These are phyloP conservation scores for Phaffomyces thermotolerans DNA, from an alignment of 805 yeast species.

Conservation along the genomic window DNA sequence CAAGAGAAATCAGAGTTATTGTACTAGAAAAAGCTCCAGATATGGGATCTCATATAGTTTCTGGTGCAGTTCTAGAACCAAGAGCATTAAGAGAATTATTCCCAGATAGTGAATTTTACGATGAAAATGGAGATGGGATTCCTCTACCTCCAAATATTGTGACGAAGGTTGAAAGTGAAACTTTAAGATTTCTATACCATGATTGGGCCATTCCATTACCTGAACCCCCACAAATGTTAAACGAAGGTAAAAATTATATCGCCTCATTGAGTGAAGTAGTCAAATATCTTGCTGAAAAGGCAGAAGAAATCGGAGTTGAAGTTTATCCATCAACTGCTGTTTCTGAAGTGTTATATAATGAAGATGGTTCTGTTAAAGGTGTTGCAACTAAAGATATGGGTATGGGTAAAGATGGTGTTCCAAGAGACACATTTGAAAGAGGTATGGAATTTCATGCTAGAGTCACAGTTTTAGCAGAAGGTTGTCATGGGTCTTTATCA, in stretches of 20 bases:
- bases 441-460: constrained; percentile 97
- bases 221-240: constrained; percentile 87
- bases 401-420: constrained; percentile 61
- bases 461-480: constrained; percentile 87
- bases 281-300: constrained; percentile 75
- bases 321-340: constrained; percentile 88
- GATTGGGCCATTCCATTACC: constrained; percentile 66
- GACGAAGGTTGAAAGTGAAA: constrained; percentile 69
- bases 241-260: constrained; percentile 75
- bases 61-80: constrained; percentile 95
- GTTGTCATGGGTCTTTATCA: constrained; percentile 94
- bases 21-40: constrained; percentile 90
- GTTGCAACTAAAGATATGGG: constrained; percentile 96
- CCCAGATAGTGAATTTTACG: constrained; percentile 53
- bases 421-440: constrained; percentile 80
- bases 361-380: constrained; percentile 64
- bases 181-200: constrained; percentile 61
- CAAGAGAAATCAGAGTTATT: constrained; percentile 74
- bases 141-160: constrained; percentile 72
- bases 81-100: constrained; percentile 77
- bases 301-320: constrained; percentile 92
- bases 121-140: constrained; percentile 48
- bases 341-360: constrained; percentile 61
- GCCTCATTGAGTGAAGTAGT: constrained; percentile 79
- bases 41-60: constrained; percentile 85